These are phyloP conservation scores for Cyclostephanos invisitatus DNA, from an alignment of 108 stramenopile species.

Conservation along the genomic window DNA sequence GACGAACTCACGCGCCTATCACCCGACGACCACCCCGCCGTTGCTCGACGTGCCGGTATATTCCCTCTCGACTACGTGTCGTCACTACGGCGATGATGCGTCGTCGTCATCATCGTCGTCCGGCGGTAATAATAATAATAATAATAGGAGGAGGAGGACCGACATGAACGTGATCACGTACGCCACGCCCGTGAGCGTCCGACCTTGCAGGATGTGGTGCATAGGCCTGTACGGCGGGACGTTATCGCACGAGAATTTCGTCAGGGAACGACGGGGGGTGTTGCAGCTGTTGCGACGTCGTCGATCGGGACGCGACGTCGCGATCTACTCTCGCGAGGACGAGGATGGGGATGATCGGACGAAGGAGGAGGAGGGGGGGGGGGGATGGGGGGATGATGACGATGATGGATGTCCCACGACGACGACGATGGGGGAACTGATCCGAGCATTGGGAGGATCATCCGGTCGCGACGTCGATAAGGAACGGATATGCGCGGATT, in stretches of 20 bases:
- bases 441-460: constrained; percentile 62
- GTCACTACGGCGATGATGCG: background rate
- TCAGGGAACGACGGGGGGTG: constrained; percentile 51
- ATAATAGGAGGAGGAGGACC: background rate
- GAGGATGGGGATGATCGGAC: too few species aligned
- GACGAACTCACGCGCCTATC: constrained; percentile 10
- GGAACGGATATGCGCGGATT: constrained; percentile 42
- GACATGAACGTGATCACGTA: constrained; percentile 88
- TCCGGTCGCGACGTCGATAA: constrained; percentile 72
- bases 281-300: constrained; percentile 56
- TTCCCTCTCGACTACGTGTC: constrained; percentile 60
- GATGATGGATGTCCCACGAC: too few species aligned
- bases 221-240: constrained; percentile 78
- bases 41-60: constrained; percentile 78
- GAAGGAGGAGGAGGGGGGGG: background rate
- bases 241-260: constrained; percentile 67
- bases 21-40: constrained; percentile 52
- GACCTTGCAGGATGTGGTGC: constrained; percentile 72
- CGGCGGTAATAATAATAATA: constrained; percentile 18
- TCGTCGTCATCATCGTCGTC: background rate
- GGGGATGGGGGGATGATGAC: too few species aligned
- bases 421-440: constrained; percentile 21
- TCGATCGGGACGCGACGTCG: too few species aligned
- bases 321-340: too few species aligned
- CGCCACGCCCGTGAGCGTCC: constrained; percentile 73